phyloP scores from a whole-genome alignment of 768 basidiomycete genomes.

The Basidioascus undulatus region DNA sequence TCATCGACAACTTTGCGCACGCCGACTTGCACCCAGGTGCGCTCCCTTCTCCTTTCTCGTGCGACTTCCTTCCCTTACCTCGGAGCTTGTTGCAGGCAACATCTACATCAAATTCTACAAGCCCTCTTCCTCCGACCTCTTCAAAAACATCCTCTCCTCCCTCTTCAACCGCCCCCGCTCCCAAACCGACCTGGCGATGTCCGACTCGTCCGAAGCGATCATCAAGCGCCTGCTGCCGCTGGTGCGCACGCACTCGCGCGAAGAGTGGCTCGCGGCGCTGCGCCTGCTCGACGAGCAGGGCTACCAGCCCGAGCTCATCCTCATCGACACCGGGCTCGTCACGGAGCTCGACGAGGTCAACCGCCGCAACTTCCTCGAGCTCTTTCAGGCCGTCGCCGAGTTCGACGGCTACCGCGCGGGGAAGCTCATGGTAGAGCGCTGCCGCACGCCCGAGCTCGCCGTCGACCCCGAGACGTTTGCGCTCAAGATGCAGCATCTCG shows the following conservation, averaged over 20 bases:
- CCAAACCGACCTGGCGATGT: conserved; percentile 5
- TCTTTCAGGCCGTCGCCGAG: conserved; percentile 83
- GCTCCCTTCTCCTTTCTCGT: background rate
- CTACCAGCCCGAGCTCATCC: conserved; percentile 79
- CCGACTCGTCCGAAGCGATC: conserved; percentile 23
- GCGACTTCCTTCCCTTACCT: conserved; percentile 9
- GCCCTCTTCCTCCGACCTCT: conserved; percentile 37
- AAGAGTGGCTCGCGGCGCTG: conserved; percentile 48
- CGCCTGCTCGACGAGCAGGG: conserved; percentile 35
- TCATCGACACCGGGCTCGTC: conserved; percentile 87
- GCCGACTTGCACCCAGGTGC: conserved; percentile 21
- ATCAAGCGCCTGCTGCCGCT: conserved; percentile 45
- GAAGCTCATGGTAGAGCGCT: conserved; percentile 86
- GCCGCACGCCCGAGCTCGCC: conserved; percentile 67
- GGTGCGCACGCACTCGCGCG: conserved; percentile 24
- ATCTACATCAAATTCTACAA: conserved; percentile 94
- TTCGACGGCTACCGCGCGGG: conserved; percentile 94
- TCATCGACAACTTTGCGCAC: conserved; percentile 94
- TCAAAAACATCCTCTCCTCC: conserved; percentile 31
- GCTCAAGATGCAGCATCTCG: conserved; percentile 88
- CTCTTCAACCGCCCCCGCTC: conserved; percentile 4
- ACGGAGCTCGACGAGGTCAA: conserved; percentile 64
- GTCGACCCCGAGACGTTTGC: conserved; percentile 87
- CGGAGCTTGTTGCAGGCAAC: conserved; percentile 77
- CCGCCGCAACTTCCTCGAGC: conserved; percentile 78